Percentiles rank a stretch among this genome's conserved stretches.
phyloP scores from a whole-genome alignment of 1,284 basidiomycete species.

The Stereum hirsutum region DNA sequence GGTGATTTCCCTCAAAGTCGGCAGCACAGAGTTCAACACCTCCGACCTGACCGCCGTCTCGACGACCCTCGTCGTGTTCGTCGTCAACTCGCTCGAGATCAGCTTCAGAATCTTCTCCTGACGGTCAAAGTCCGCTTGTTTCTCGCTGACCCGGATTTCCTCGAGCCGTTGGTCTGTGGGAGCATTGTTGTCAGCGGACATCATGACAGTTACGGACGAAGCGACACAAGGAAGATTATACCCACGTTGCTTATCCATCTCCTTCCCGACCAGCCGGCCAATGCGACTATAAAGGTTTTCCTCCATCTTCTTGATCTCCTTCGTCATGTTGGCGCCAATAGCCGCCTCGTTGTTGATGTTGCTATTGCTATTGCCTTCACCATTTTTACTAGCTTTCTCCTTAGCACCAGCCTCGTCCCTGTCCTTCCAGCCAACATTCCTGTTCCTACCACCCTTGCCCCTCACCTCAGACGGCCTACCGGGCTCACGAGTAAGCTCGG shows the following conservation, averaged over 20 bases:
- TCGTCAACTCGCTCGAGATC: slow-evolving; percentile 74
- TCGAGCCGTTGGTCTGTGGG: slow-evolving; percentile 67
- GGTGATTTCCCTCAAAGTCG: slow-evolving; percentile 70
- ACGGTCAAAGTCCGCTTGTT: slow-evolving; percentile 66
- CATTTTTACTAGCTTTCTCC: slow-evolving; percentile 31
- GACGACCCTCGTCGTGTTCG: slow-evolving; percentile 77
- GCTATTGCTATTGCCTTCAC: slow-evolving; percentile 28
- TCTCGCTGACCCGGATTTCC: slow-evolving; percentile 66
- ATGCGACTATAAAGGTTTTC: slow-evolving; percentile 69
- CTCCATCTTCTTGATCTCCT: slow-evolving; percentile 74
- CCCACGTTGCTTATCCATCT: slow-evolving; percentile 80
- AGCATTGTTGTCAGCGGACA: slow-evolving; percentile 4
- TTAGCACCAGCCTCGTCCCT: slow-evolving; percentile 19
- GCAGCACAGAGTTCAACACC: slow-evolving; percentile 71
- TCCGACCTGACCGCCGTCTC: slow-evolving; percentile 77
- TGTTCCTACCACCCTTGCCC: slow-evolving; percentile 40
- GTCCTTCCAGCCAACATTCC: slow-evolving; percentile 56
- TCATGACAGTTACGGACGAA: slow-evolving; percentile 6
- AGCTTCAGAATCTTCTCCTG: slow-evolving; percentile 83
- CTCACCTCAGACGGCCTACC: slow-evolving; percentile 23
- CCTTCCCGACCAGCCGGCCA: slow-evolving; percentile 66
- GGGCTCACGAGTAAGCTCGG: slow-evolving; percentile 53
- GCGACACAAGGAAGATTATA: slow-evolving; percentile 13
- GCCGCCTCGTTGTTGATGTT: slow-evolving; percentile 45
- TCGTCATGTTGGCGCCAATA: slow-evolving; percentile 45